Percentiles rank a stretch among this genome's conserved stretches.
These are phyloP conservation scores for Globisporangium acanthophoron DNA, from an alignment of 352 stramenopile species.

Conservation along the genomic window DNA sequence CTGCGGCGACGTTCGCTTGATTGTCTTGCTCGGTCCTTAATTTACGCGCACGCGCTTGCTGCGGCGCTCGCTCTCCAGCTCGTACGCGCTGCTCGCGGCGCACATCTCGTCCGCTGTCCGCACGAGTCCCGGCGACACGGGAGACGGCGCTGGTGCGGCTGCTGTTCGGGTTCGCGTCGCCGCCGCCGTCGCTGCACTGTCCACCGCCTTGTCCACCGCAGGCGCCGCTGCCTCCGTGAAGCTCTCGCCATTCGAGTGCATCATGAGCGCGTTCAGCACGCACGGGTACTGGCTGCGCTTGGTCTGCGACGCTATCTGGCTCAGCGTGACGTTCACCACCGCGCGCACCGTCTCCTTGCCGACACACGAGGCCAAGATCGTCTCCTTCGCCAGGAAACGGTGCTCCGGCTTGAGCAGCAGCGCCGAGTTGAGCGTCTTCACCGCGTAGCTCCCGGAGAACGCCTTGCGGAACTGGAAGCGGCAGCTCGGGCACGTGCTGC, in stretches of 20 bases:
- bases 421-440: constrained; percentile 77
- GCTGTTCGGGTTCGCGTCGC: not conserved
- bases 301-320: constrained; percentile 43
- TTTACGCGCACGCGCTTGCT: constrained; percentile 14
- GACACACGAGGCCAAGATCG: constrained; percentile 52
- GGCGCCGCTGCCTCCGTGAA: constrained; percentile 34
- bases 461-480: constrained; percentile 89
- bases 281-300: constrained; percentile 71
- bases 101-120: constrained; percentile 3
- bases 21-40: constrained; percentile 4
- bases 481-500: constrained; percentile 92
- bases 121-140: not conserved
- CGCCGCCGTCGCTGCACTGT: not conserved
- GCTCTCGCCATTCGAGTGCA: constrained; percentile 66
- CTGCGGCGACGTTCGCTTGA: not conserved
- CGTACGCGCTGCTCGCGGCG: not conserved
- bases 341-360: constrained; percentile 57
- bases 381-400: constrained; percentile 39
- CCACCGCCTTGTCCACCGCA: constrained; percentile 30
- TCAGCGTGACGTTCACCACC: constrained; percentile 79
- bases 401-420: constrained; percentile 66
- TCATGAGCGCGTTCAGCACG: constrained; percentile 78
- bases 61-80: constrained; percentile 7
- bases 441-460: constrained; percentile 71
- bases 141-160: not conserved